A percentile compares a stretch with the other conserved stretches of the same genome.
Evolutionary conservation across 495 filamentous ascomycete genomes (phyloP).

Genomic region (Penicillium diatomitis): DNA sequence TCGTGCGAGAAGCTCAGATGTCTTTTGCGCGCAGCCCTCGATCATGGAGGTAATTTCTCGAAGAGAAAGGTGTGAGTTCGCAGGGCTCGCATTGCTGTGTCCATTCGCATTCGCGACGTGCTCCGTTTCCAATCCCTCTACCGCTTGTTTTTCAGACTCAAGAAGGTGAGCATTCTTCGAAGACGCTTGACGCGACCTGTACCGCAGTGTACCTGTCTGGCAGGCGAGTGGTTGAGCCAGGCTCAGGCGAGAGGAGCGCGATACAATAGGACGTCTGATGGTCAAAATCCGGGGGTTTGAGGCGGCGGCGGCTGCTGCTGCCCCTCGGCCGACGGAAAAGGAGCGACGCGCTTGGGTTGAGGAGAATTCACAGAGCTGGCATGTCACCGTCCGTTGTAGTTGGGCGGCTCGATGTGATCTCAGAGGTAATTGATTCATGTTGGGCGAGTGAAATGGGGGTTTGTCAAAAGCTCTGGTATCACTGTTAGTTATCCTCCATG

Average conservation of each 20-base stretch:
- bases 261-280: conserved; percentile 4
- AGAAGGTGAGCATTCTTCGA: neutral
- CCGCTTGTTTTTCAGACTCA: neutral
- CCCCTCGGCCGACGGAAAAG: conserved; percentile 14
- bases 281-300: conserved; percentile 2
- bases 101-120: neutral
- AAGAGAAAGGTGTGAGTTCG: neutral
- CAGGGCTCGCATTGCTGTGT: neutral
- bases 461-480: no score
- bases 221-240: neutral
- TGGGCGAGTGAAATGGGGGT: neutral
- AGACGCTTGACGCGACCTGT: conserved; percentile 8
- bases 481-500: no score
- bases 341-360: conserved; percentile 10
- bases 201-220: neutral
- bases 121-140: neutral
- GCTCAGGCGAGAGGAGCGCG: conserved; percentile 9
- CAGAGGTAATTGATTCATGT: conserved; percentile 29
- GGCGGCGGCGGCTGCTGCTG: neutral
- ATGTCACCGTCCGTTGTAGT: conserved; percentile 19
- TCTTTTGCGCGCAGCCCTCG: conserved; percentile 13
- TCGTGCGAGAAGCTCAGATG: conserved; percentile 17
- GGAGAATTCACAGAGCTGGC: conserved; percentile 33
- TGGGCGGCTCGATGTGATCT: conserved; percentile 17
- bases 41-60: neutral